phyloP scores from a whole-genome alignment of 805 yeast genomes.

The Clavispora asparagi region DNA sequence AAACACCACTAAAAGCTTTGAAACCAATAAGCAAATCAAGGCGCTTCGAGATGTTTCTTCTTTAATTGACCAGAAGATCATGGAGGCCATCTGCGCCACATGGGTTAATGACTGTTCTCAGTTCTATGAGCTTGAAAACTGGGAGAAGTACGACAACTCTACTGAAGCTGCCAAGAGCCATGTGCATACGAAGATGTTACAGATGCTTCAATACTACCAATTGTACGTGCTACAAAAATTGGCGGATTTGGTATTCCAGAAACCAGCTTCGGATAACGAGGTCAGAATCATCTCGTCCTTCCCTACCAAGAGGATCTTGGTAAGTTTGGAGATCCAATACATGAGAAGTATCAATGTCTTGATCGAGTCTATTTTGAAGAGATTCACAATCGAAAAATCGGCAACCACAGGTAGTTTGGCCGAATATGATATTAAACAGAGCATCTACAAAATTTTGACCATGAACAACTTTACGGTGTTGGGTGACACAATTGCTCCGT shows the following conservation, averaged over 20 bases:
- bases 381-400: conserved; percentile 20
- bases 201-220: conserved; percentile 33
- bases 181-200: conserved; percentile 30
- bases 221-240: conserved; percentile 28
- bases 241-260: conserved; percentile 21
- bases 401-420: conserved; percentile 6
- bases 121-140: conserved; percentile 38
- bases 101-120: conserved; percentile 45
- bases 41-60: conserved; percentile 27
- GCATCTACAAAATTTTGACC: conserved; percentile 34
- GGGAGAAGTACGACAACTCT: conserved; percentile 26
- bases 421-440: conserved; percentile 18
- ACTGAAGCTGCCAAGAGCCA: conserved; percentile 8
- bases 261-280: conserved; percentile 11
- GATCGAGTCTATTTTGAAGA: conserved; percentile 38
- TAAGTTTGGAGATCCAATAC: conserved; percentile 41
- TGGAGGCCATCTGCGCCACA: conserved; percentile 38
- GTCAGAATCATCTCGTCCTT: conserved; percentile 30
- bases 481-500: conserved; percentile 27
- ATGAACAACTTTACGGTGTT: conserved; percentile 40
- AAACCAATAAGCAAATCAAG: conserved; percentile 34
- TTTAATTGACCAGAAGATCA: conserved; percentile 31
- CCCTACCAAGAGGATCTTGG: conserved; percentile 36
- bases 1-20: conserved; percentile 24
- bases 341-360: conserved; percentile 39